These are phyloP conservation scores for Saccharomycopsis guyanensis DNA, from an alignment of 805 yeast species.

Conservation along the genomic window DNA sequence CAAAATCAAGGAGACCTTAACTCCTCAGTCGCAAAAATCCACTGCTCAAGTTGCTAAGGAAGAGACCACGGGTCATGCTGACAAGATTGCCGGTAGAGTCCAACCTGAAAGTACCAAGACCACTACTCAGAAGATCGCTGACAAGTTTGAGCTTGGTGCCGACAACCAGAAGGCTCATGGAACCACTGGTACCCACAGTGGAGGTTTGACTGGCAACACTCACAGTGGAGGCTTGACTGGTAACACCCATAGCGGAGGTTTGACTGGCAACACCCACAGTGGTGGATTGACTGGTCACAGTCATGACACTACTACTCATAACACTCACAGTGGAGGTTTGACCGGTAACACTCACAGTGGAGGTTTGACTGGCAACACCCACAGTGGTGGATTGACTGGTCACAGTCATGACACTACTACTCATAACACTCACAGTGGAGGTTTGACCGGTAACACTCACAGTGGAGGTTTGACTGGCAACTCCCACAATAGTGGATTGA, in stretches of 20 bases:
- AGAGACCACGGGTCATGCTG: conserved; percentile 55
- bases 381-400: background rate
- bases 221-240: background rate
- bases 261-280: background rate
- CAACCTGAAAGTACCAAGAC: conserved; percentile 68
- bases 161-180: conserved; percentile 49
- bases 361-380: background rate
- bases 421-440: background rate
- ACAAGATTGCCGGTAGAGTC: conserved; percentile 48
- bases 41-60: conserved; percentile 64
- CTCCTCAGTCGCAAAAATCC: conserved; percentile 66
- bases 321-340: background rate
- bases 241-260: background rate
- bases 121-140: conserved; percentile 46
- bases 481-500: background rate
- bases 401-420: background rate
- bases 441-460: background rate
- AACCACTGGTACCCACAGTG: background rate
- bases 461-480: background rate
- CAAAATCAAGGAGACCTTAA: conserved; percentile 57
- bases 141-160: conserved; percentile 47
- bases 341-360: background rate
- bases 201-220: background rate
- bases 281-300: conserved; percentile 60
- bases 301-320: conserved; percentile 17